Conservation (phyloP, 306 rosid genomes). For the Prunus campanulata region DNA sequence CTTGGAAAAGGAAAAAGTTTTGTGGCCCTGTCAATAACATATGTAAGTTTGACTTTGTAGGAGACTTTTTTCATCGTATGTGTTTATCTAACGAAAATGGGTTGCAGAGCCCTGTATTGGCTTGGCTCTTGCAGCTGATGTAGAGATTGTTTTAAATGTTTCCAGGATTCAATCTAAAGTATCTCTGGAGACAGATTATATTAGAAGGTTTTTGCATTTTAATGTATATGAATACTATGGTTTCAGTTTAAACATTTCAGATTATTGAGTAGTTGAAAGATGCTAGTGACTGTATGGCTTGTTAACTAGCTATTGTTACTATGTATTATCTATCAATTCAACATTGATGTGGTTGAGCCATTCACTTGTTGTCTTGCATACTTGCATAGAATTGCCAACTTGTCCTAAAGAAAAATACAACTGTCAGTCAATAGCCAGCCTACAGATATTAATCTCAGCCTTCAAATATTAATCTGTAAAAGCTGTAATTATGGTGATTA, state of each 20-base stretch:
- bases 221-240: neutral
- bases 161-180: neutral
- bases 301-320: neutral
- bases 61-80: neutral
- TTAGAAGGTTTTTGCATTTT: neutral
- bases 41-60: neutral
- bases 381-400: neutral
- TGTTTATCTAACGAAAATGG: neutral
- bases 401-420: neutral
- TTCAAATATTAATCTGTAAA: neutral
- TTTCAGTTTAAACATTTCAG: neutral
- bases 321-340: neutral
- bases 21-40: neutral
- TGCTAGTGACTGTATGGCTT: neutral
- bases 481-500: neutral
- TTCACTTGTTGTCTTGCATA: neutral
- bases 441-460: neutral
- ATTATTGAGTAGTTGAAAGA: neutral
- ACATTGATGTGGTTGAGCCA: neutral
- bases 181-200: neutral
- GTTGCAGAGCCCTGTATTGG: neutral
- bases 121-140: neutral
- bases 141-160: neutral
- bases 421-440: neutral
- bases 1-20: neutral